These are phyloP conservation scores for Salvia hispanica DNA, from an alignment of 257 asterid genomes.

Conservation along the genomic window DNA sequence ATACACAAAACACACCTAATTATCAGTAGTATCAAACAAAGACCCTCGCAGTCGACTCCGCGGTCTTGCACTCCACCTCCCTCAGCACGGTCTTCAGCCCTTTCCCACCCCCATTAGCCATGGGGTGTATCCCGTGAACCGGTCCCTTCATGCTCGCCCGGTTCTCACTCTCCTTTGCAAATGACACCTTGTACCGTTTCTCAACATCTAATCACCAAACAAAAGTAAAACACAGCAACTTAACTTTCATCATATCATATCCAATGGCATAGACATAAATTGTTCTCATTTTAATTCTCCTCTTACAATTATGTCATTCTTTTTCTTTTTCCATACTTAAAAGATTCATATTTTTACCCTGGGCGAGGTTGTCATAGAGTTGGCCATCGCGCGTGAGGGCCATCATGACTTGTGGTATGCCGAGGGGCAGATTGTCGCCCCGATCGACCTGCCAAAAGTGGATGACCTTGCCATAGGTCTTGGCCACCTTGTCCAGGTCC, in stretches of 20 bases:
- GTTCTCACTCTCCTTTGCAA: slow-evolving; percentile 58
- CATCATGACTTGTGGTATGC: slow-evolving; percentile 89
- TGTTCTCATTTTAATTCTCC: too few relatives aligned
- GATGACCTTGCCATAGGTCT: slow-evolving; percentile 71
- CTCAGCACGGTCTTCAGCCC: slow-evolving; percentile 72
- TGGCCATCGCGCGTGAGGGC: slow-evolving; percentile 87
- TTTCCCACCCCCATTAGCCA: slow-evolving; percentile 70
- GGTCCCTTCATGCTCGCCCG: slow-evolving; percentile 61
- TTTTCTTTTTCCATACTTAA: too few relatives aligned
- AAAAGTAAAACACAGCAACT: too few relatives aligned
- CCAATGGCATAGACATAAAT: too few relatives aligned
- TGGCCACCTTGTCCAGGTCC: slow-evolving; percentile 62
- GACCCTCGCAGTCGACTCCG: slow-evolving; percentile 33
- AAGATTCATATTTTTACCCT: slow-evolving; percentile 37
- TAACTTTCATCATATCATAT: too few relatives aligned
- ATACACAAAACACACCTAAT: too few relatives aligned
- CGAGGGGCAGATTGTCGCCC: slow-evolving; percentile 73
- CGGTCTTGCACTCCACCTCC: slow-evolving; percentile 65
- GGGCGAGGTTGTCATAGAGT: slow-evolving; percentile 56
- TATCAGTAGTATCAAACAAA: slow-evolving; percentile 35
- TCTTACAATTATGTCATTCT: too few relatives aligned
- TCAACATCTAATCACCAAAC: slow-evolving; percentile 49
- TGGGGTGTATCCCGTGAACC: slow-evolving; percentile 66
- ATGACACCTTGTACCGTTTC: slow-evolving; percentile 51
- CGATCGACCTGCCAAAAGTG: slow-evolving; percentile 95